Conservation (phyloP, 2,329 filamentous ascomycete species). For the Fusarium drepaniforme region DNA sequence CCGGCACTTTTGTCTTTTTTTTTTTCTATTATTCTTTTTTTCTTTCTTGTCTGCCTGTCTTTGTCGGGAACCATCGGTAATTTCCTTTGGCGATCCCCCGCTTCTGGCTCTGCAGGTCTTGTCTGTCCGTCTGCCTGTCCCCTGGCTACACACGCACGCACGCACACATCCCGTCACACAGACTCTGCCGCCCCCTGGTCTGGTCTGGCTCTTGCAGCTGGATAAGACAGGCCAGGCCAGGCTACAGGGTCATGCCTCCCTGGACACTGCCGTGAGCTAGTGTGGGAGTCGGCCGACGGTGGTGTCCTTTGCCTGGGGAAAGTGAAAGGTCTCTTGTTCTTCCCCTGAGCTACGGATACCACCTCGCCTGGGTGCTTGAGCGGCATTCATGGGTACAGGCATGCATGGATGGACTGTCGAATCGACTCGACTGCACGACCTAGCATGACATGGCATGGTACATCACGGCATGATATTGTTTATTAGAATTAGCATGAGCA, state of each 20-base stretch:
- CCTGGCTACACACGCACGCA: constrained; percentile 4
- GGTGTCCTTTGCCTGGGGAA: neutral
- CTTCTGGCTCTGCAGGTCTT: constrained; percentile 2
- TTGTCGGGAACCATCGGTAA: constrained; percentile 7
- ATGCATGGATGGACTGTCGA: neutral
- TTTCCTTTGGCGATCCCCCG: constrained; percentile 9
- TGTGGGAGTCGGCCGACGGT: constrained; percentile 4
- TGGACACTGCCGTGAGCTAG: constrained; percentile 10
- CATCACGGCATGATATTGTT: constrained; percentile 19
- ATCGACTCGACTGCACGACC: neutral
- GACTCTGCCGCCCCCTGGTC: constrained; percentile 13
- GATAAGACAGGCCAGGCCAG: neutral
- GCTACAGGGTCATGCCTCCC: constrained; percentile 10
- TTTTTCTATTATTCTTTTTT: constrained; percentile 7
- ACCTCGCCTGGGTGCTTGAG: constrained; percentile 5
- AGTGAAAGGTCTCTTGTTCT: constrained; percentile 12
- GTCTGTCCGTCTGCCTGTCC: neutral
- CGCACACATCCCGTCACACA: neutral
- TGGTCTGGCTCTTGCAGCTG: constrained; percentile 8
- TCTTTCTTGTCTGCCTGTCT: neutral
- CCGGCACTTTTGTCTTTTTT: constrained; percentile 4
- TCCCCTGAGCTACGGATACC: neutral
- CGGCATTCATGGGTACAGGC: constrained; percentile 24
- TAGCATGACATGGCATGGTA: constrained; percentile 11
- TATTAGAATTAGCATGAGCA: constrained; percentile 32